Evolutionary conservation across 2,329 filamentous ascomycete genomes (phyloP), one percentile per base, ranked within the genome.

Genomic region (Penicillium oxalicum): DNA sequence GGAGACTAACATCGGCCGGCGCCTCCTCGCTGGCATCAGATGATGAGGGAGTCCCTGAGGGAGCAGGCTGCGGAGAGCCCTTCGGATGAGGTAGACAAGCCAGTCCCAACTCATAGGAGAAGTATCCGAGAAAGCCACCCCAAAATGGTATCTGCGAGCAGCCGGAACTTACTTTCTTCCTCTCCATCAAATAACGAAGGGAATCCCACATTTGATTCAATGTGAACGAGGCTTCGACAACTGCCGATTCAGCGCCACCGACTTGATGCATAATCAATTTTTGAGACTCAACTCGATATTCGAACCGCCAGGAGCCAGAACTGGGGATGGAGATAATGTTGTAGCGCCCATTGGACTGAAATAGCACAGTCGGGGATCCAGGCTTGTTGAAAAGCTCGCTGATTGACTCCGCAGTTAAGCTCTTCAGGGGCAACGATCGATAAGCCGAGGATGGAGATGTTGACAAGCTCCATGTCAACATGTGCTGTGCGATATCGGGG

Each of bases 71-170:
- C 58, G 2, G 68, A 55, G 24, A 86, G 48, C 41, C 48, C 32
- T 63, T 62, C 2, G 64, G 59, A 41, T 66, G 67, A 83, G 82
- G 13, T 77, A 81, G 55, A 42, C 66, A 62, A 5, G 66, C 73
- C 1, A 94, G 72, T 0, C 88, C 88, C 63, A 90, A 81, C 66
- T 95, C 90, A 52, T 95, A 95, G 0, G 87, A 89, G 44, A 89
- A 78, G 60, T 86, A 94, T 0, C 90, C 90, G 70, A 95, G 81
- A 50, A 95, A 83, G 0, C 90, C 90, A 44, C 88, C 90, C 68
- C 87, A 82, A 63, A 95, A 95, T 0, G 87, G 74, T 18, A 72
- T 61, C 1, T 68, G 53, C 4, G 44, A 35, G 52, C 65, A 61
- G 1, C 70, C 70, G 13, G 56, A 58, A 13, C 56, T 52, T 8